Evolutionary conservation across 257 asterid genomes (phyloP).

Genomic region (Gentiana dahurica): DNA sequence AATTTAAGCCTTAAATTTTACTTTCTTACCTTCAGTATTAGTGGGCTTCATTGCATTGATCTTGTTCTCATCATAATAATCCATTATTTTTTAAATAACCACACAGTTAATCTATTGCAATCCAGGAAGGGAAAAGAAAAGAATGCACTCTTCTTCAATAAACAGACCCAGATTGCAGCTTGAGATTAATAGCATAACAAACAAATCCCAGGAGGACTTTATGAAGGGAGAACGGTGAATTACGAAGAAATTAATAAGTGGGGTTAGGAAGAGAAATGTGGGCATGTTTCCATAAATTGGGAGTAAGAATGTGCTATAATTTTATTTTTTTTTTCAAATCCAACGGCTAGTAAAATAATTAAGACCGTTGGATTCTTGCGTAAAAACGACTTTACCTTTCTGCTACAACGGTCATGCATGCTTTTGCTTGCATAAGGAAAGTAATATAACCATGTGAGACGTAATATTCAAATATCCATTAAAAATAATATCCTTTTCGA

Average conservation of each 20-base stretch:
- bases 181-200: conserved; percentile 5
- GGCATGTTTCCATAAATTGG: conserved; percentile 30
- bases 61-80: conserved; percentile 43
- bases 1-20: background rate
- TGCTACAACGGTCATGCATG: conserved; percentile 60
- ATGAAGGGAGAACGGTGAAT: background rate
- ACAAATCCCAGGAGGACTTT: background rate
- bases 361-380: conserved; percentile 35
- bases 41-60: conserved; percentile 24
- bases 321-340: conserved; percentile 35
- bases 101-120: conserved; percentile 8
- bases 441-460: conserved; percentile 26
- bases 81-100: conserved; percentile 29
- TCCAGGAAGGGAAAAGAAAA: background rate
- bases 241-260: background rate
- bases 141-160: conserved; percentile 7
- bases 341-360: conserved; percentile 69
- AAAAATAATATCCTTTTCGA: background rate
- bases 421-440: too few species aligned
- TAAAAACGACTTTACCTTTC: conserved; percentile 21
- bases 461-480: conserved; percentile 45
- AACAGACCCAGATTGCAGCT: conserved; percentile 9
- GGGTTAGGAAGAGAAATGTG: conserved; percentile 13
- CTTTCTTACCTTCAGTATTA: conserved; percentile 38
- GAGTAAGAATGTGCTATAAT: background rate